Evolutionary conservation across 768 basidiomycete genomes (phyloP), one percentile per base, ranked within the genome.

Genomic region (Arthromyces matolae): DNA sequence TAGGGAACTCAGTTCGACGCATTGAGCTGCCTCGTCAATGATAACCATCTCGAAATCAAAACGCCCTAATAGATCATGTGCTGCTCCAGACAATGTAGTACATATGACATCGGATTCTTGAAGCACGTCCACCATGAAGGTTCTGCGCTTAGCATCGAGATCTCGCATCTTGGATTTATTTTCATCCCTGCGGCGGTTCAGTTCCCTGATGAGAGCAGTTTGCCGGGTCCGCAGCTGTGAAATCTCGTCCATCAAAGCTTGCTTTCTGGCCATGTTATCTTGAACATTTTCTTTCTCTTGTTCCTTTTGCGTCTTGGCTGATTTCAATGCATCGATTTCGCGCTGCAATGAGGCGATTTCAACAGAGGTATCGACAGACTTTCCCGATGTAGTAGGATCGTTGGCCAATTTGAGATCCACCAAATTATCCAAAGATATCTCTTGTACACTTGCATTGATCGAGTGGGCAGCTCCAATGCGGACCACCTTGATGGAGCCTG

Each of bases 21-120:
- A 86, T 66, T 99, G 96, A 1, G 95, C 95, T 1, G 96, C 96
- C 66, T 99, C 96, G 60, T 99, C 96, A 50, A 99, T 95, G 64
- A 99, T 84, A 56, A 99, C 79, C 68, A 95, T 89, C 57, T 96
- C 94, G 61, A 97, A 97, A 42, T 94, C 87, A 53, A 90, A 79
- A 28, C 78, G 73, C 47, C 88, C 81, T 33, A 99, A 73, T 38
- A 78, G 77, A 13, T 96, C 94, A 54, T 96, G 90, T 4, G 94
- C 96, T 14, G 95, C 78, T 25, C 95, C 95, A 6, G 95, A 92
- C 16, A 99, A 75, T 0, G 96, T 99, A 32, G 84, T 77, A 62
- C 96, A 99, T 42, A 99, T 87, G 35, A 99, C 85, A 60, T 98
- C 93, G 1, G 94, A 93, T 54, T 91, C 86, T 33, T 77, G 72